These are phyloP conservation scores for Corniculantispora saksenae DNA, from an alignment of 2,329 filamentous ascomycete genomes.

Conservation along the genomic window DNA sequence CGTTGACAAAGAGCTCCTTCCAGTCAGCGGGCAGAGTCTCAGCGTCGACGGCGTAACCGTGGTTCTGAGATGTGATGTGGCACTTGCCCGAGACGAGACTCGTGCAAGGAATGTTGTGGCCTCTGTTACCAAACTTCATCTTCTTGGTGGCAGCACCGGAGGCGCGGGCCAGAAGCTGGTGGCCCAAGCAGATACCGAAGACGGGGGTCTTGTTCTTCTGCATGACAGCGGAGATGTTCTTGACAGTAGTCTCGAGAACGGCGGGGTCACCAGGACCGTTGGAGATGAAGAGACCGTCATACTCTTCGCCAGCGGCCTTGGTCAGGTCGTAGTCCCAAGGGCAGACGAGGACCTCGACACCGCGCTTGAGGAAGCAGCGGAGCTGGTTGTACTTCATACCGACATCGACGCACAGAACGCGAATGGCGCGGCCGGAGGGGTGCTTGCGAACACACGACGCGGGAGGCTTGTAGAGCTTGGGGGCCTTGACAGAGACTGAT, in stretches of 20 bases:
- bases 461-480: constrained; percentile 81
- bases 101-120: constrained; percentile 97
- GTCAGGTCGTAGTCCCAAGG: constrained; percentile 96
- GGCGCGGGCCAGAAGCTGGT: constrained; percentile 87
- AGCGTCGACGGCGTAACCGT: constrained; percentile 91
- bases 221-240: constrained; percentile 76
- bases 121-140: constrained; percentile 99
- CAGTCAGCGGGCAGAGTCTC: constrained; percentile 74
- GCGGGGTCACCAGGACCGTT: constrained; percentile 97
- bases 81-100: constrained; percentile 94
- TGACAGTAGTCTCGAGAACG: constrained; percentile 75
- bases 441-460: constrained; percentile 74
- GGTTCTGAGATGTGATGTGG: constrained; percentile 98
- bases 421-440: constrained; percentile 81
- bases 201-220: constrained; percentile 80
- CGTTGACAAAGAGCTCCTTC: constrained; percentile 95
- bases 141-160: constrained; percentile 84
- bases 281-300: constrained; percentile 95
- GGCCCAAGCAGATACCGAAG: constrained; percentile 94
- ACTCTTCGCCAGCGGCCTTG: constrained; percentile 73
- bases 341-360: constrained; percentile 90
- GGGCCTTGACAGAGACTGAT: constrained; percentile 83
- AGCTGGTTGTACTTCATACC: constrained; percentile 99
- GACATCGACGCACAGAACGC: constrained; percentile 91
- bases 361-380: constrained; percentile 85